Percentiles rank a stretch among this genome's conserved stretches.
These are phyloP conservation scores for Pythium rhizo-oryzae DNA, from an alignment of 352 stramenopile genomes.

Conservation along the genomic window DNA sequence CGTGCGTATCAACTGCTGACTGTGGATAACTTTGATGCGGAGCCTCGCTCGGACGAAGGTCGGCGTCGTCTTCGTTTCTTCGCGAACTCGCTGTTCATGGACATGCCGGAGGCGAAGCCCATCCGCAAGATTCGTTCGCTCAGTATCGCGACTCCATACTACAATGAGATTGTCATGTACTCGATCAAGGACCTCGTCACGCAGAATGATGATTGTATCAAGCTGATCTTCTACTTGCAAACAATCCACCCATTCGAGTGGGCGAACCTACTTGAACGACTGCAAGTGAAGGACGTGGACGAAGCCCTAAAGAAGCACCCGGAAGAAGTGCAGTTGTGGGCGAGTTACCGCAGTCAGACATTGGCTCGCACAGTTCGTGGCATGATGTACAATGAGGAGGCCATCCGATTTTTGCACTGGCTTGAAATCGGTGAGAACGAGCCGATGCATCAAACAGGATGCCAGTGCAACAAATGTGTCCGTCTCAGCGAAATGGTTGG, in stretches of 20 bases:
- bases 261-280: conserved; percentile 81
- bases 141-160: conserved; percentile 87
- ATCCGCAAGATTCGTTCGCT: conserved; percentile 88
- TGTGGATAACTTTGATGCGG: conserved; percentile 88
- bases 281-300: conserved; percentile 81
- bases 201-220: conserved; percentile 93
- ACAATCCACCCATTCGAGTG: conserved; percentile 89
- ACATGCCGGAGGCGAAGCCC: conserved; percentile 86
- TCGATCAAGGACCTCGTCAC: conserved; percentile 87
- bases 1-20: conserved; percentile 86
- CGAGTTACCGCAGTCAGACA: conserved; percentile 85
- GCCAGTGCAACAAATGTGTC: conserved; percentile 87
- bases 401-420: conserved; percentile 87
- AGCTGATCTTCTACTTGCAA: conserved; percentile 95
- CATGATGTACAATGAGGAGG: conserved; percentile 91
- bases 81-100: conserved; percentile 89
- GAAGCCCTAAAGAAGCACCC: conserved; percentile 85
- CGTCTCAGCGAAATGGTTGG: conserved; percentile 82
- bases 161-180: conserved; percentile 91
- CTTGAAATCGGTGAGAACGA: conserved; percentile 90
- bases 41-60: conserved; percentile 85
- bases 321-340: conserved; percentile 83
- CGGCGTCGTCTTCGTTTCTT: conserved; percentile 86
- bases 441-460: conserved; percentile 77
- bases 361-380: conserved; percentile 79